Percentiles rank a stretch among this genome's conserved stretches.
These are phyloP conservation scores for Polychaeton citri DNA, from an alignment of 2,329 filamentous ascomycete species.

Conservation along the genomic window DNA sequence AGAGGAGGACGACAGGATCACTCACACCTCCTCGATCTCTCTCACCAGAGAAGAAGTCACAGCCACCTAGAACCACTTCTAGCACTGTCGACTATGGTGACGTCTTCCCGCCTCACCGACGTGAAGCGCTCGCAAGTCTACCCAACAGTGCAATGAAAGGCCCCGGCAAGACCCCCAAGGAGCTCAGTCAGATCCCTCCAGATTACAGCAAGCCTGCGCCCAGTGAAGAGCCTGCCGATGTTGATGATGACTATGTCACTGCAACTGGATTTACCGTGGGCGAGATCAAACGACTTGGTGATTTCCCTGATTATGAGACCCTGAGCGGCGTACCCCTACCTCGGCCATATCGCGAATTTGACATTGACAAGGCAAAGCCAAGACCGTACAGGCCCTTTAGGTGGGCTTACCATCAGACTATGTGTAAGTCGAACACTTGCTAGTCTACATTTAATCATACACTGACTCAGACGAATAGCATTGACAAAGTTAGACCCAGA, in stretches of 20 bases:
- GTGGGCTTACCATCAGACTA: conserved; percentile 81
- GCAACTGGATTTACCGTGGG: conserved; percentile 56
- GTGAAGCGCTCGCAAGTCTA: conserved; percentile 30
- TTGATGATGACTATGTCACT: conserved; percentile 24
- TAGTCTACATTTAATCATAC: no score
- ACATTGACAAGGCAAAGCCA: conserved; percentile 53
- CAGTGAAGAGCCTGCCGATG: conserved; percentile 11
- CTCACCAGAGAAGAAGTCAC: conserved; percentile 34
- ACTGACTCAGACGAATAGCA: conserved; percentile 41
- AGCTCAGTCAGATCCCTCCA: conserved; percentile 11
- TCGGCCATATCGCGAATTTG: conserved; percentile 47
- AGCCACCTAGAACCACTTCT: conserved; percentile 13
- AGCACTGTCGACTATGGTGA: conserved; percentile 26
- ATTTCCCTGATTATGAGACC: conserved; percentile 66
- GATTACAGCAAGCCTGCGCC: conserved; percentile 12
- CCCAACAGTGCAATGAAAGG: conserved; percentile 13
- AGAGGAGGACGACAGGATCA: conserved; percentile 32
- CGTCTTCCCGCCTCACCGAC: conserved; percentile 40
- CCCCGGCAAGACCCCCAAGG: conserved; percentile 14
- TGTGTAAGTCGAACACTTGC: conserved; percentile 57
- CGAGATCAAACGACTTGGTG: conserved; percentile 56
- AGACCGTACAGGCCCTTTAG: conserved; percentile 70
- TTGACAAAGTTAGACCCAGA: conserved; percentile 65
- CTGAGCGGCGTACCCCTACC: conserved; percentile 65
- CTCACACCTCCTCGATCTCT: conserved; percentile 41